Evolutionary conservation across 306 rosid genomes (phyloP), one percentile per base, ranked within the genome.

Genomic region (Carpinus viminea): DNA sequence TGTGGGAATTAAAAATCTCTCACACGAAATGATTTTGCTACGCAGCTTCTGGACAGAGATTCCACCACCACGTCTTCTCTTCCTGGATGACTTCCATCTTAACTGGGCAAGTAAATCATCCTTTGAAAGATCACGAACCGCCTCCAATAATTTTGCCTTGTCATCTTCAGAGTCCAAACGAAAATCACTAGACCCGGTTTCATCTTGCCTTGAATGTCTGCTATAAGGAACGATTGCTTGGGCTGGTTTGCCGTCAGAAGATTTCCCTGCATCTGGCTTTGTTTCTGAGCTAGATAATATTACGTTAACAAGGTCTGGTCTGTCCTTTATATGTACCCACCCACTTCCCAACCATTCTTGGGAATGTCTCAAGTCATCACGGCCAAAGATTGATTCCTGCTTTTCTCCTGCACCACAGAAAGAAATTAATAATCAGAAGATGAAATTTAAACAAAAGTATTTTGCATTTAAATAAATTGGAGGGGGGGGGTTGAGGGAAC

Each of bases 311-410:
- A 94, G 73, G 71, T 94, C 98, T 18, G 94, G 89, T 79, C 93
- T 83, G 73, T 73, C 91, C 82, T 77, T 84, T 59, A 85, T 60
- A 5, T 66, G 76, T 16, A 69, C 68, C 98, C 98, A 94, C 78
- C 70, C 84, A 73, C 65, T 81, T 45, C 87, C 93, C 8, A 88
- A 79, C 97, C 98, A 94, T 53, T 94, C 98, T 81, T 83, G 92
- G 74, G 98, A 87, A 65, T 48, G 83, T 79, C 98, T 84, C 21
- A 92, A 68, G 68, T 88, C 85, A 68, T 68, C 72, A 70, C 53
- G 71, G 46, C 85, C 82, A 36, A 89, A 85, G 46, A 56, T 47
- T 12, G 85, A 84, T 52, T 82, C 78, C 56, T 45, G 73, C 70
- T 88, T 89, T 76, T 94, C 98, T 65, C 91, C 98, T 94, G 92